Evolutionary conservation across 1,284 basidiomycete genomes (phyloP).

Genomic region (Cutaneotrichosporon cyanovorans): DNA sequence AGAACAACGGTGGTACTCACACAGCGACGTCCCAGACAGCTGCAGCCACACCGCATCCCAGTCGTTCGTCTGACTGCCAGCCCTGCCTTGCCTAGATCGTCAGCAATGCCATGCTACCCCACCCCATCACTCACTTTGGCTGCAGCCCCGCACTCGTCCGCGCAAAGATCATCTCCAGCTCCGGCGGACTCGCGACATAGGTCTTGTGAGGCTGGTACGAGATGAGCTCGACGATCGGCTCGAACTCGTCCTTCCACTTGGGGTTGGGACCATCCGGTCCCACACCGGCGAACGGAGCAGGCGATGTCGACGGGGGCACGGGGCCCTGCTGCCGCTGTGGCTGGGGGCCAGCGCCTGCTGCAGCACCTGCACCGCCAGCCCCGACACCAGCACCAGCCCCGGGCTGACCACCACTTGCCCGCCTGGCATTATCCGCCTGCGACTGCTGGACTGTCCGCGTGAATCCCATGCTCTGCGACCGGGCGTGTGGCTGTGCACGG

Average conservation of each 20-base stretch:
- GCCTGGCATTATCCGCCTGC: too few relatives aligned
- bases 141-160: slow-evolving; percentile 43
- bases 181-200: slow-evolving; percentile 46
- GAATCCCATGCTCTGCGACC: slow-evolving; percentile 36
- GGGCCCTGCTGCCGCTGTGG: slow-evolving; percentile 8
- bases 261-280: not conserved
- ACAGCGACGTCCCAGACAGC: slow-evolving; percentile 83
- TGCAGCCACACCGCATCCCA: slow-evolving; percentile 92
- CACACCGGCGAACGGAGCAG: too few relatives aligned
- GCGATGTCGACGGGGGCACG: not conserved
- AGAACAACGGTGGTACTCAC: too few relatives aligned
- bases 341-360: not conserved
- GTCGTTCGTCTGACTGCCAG: slow-evolving; percentile 72
- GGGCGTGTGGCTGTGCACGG: slow-evolving; percentile 57
- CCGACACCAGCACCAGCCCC: too few relatives aligned
- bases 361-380: too few relatives aligned
- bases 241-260: slow-evolving; percentile 27
- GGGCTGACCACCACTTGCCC: too few relatives aligned
- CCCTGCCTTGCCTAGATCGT: slow-evolving; percentile 57
- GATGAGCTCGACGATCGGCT: slow-evolving; percentile 42
- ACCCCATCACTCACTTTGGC: slow-evolving; percentile 45
- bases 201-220: slow-evolving; percentile 43
- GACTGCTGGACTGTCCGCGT: too few relatives aligned
- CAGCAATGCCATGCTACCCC: too few relatives aligned
- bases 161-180: slow-evolving; percentile 46